phyloP scores from a whole-genome alignment of 148 eudicot species.

The Hydrangea macrophylla region DNA sequence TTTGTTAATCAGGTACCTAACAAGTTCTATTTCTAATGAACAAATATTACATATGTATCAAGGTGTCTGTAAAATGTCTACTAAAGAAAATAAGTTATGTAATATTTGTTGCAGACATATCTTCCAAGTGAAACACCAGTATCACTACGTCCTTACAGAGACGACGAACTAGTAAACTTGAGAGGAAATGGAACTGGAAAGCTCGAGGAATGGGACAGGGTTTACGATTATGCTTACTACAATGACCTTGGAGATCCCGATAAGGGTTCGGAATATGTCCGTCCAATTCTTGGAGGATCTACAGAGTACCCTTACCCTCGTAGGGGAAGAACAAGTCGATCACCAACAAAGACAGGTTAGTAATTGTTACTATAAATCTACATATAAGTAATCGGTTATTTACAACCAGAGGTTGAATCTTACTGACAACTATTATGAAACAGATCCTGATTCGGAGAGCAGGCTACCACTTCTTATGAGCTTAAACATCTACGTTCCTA shows the following conservation, averaged over 20 bases:
- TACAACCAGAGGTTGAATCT: no score
- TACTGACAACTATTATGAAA: neutral
- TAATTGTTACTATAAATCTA: neutral
- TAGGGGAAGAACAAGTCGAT: slow-evolving; percentile 70
- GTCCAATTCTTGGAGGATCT: slow-evolving; percentile 82
- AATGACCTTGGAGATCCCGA: slow-evolving; percentile 87
- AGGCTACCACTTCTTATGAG: slow-evolving; percentile 59
- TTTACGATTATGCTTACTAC: slow-evolving; percentile 86
- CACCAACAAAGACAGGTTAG: slow-evolving; percentile 64
- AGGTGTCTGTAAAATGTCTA: no score
- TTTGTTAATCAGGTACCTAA: no score
- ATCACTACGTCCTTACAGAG: slow-evolving; percentile 43
- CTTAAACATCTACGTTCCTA: slow-evolving; percentile 67
- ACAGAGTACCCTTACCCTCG: slow-evolving; percentile 77
- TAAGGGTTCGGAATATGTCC: slow-evolving; percentile 41
- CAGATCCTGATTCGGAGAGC: slow-evolving; percentile 75
- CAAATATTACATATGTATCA: no score
- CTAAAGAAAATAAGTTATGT: neutral
- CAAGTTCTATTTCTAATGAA: no score
- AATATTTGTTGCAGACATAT: slow-evolving; percentile 39
- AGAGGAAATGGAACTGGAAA: slow-evolving; percentile 69
- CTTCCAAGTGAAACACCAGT: slow-evolving; percentile 67
- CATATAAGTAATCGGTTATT: no score
- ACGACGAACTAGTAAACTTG: slow-evolving; percentile 49
- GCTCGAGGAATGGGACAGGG: slow-evolving; percentile 81